A percentile compares a stretch with the other conserved stretches of the same genome.
These are phyloP conservation scores for Amphirosellinia nigrospora DNA, from an alignment of 495 filamentous ascomycete genomes.

Conservation along the genomic window DNA sequence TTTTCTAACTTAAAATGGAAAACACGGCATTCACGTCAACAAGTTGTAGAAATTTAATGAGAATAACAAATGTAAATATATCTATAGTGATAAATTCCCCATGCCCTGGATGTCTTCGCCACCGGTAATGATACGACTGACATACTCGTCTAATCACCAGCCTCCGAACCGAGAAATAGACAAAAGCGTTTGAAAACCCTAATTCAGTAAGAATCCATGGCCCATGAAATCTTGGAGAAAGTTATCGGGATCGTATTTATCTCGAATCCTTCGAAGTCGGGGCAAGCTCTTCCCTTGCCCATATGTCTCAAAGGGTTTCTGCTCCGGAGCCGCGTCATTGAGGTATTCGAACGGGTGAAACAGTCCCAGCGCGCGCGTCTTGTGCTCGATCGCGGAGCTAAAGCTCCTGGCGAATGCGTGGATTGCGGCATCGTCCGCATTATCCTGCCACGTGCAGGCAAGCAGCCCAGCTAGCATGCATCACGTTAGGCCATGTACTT, in stretches of 20 bases:
- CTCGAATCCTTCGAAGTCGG: not conserved
- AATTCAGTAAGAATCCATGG: not conserved
- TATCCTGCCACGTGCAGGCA: not conserved
- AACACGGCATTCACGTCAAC: no score
- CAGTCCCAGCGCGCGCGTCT: not conserved
- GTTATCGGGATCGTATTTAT: not conserved
- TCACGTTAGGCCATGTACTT: not conserved
- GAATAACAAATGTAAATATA: no score
- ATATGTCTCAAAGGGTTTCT: not conserved
- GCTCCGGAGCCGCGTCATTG: not conserved
- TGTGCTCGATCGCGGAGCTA: not conserved
- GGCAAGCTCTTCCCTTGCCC: not conserved
- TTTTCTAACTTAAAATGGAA: no score
- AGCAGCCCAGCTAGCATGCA: not conserved
- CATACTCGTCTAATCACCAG: no score
- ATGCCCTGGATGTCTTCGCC: no score
- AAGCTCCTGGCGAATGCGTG: not conserved
- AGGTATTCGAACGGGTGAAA: slow-evolving; percentile 18
- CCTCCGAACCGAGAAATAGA: no score
- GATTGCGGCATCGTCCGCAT: not conserved
- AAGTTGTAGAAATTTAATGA: no score
- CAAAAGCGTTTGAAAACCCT: no score
- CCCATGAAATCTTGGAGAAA: slow-evolving; percentile 1
- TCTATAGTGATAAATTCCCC: no score
- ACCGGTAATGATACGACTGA: no score